Percentiles rank a stretch among this genome's conserved stretches.
Evolutionary conservation across 164 flowering plant genomes (phyloP).

Genomic region (Stephania cephalantha): DNA sequence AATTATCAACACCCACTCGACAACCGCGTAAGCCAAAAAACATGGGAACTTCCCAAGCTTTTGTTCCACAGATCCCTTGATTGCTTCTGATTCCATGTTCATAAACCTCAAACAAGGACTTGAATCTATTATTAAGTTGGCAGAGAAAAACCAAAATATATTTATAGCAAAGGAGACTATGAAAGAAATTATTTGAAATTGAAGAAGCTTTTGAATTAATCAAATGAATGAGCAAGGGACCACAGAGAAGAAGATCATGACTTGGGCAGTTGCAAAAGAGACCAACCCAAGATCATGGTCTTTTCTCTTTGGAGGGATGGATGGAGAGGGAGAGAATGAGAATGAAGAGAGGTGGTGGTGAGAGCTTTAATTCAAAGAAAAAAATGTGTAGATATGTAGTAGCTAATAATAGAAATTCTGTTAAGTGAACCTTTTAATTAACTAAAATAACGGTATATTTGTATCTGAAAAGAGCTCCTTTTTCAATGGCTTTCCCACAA

Average conservation of each 20-base stretch:
- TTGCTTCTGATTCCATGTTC: slow-evolving; percentile 31
- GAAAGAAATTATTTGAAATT: neutral
- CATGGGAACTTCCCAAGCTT: slow-evolving; percentile 52
- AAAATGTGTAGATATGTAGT: neutral
- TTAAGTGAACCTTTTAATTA: slow-evolving; percentile 18
- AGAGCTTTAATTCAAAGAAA: neutral
- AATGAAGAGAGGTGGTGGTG: neutral
- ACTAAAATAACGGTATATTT: slow-evolving; percentile 48
- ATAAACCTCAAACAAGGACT: neutral
- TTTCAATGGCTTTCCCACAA: neutral
- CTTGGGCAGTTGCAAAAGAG: slow-evolving; percentile 21
- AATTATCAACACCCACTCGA: slow-evolving; percentile 70
- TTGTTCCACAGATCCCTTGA: slow-evolving; percentile 43
- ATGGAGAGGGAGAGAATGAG: slow-evolving; percentile 1
- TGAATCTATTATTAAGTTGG: neutral
- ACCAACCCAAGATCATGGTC: slow-evolving; percentile 47
- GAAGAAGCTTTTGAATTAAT: neutral
- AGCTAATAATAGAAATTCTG: slow-evolving; percentile 10
- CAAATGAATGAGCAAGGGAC: neutral
- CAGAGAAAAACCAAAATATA: neutral
- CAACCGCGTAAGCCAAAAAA: slow-evolving; percentile 48
- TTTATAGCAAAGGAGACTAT: neutral
- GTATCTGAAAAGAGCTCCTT: neutral
- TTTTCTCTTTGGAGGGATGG: slow-evolving; percentile 1
- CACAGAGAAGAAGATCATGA: slow-evolving; percentile 42